Conservation (phyloP, 2,329 filamentous ascomycete genomes). For the Arthrobotrys megalospora region DNA sequence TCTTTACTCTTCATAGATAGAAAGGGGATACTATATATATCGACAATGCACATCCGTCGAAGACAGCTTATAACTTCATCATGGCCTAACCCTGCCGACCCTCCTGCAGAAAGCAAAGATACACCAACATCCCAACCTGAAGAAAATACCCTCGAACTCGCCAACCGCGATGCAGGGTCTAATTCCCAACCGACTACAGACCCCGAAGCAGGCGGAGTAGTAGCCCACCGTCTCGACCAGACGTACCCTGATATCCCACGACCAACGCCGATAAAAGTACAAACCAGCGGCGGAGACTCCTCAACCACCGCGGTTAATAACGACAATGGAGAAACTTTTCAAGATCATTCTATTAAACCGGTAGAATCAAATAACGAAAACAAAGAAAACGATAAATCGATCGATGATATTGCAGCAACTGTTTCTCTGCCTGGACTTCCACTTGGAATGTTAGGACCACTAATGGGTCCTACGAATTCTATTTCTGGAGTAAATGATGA, state of each 20-base stretch:
- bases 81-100: no score
- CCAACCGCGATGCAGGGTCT: constrained; percentile 9
- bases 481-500: constrained; percentile 9
- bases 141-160: neutral
- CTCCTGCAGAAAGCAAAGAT: neutral
- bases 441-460: constrained; percentile 33
- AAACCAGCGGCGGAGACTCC: neutral
- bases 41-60: no score
- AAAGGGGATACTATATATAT: no score
- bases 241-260: constrained; percentile 32
- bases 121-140: neutral
- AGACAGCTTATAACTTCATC: no score
- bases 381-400: neutral
- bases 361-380: neutral
- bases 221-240: constrained; percentile 43
- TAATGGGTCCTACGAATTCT: neutral
- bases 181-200: neutral
- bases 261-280: constrained; percentile 36
- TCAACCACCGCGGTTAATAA: neutral
- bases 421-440: constrained; percentile 14
- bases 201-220: constrained; percentile 25
- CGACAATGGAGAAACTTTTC: neutral
- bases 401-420: neutral
- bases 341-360: neutral
- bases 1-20: no score